Evolutionary conservation across 257 asterid genomes (phyloP), one percentile per base, ranked within the genome.

Genomic region (Thymus mandschuricus): DNA sequence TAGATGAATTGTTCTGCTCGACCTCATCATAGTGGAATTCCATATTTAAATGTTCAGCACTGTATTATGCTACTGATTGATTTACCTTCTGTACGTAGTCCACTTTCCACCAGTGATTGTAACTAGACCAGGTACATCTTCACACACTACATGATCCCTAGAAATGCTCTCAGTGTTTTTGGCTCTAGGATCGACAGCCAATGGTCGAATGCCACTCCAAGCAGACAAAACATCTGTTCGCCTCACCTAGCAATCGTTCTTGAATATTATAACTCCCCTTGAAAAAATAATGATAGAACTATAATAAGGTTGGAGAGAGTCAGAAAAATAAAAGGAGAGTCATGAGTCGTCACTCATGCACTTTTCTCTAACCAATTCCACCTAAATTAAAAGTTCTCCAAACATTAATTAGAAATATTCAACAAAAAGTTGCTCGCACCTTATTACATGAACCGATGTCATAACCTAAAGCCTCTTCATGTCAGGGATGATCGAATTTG

Each of bases 31-130:
- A 69, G 51, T n/a, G 69, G 40, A 35, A 68, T 38, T 38, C 41
- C 41, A 49, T 34, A 27, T 41, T 49, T 4, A 51, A 52, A 28
- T 10, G 67, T 64, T 15, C 15, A 10, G 44, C 15, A 69, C 10
- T 43, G 52, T 52, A 46, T 64, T 12, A 31, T 52, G 28, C 10
- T 38, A 73, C 72, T 55, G 33, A 31, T 65, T 8, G 51, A 43
- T 48, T 55, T 87, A 95, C 99, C 99, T 88, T 88, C 99, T 85
- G 76, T 95, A 95, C 3, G 99, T 95, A 55, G 97, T 95, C 99
- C 99, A 95, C 84, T 95, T 95, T 73, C 98, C 99, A 79, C 99
- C 99, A 12, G 99, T 89, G 60, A 92, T 88, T 55, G 99, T 92
- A 8, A 95, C 96, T 80, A 95, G 83, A 82, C 98, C 98, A 46